Conservation (phyloP, 495 filamentous ascomycete genomes). For the Darksidea phi region DNA sequence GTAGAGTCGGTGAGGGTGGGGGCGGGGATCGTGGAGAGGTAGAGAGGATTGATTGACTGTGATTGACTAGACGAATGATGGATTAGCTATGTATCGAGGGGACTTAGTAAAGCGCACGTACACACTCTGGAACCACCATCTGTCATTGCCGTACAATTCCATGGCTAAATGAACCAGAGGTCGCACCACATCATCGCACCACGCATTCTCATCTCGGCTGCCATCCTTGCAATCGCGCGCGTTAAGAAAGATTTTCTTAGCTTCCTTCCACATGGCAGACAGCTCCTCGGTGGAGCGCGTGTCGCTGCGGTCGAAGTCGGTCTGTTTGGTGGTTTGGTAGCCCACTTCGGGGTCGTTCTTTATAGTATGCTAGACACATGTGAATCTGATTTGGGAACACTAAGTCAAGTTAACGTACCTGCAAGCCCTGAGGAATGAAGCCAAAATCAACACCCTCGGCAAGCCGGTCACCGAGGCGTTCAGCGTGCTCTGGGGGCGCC, state of each 20-base stretch:
- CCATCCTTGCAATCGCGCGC: constrained; percentile 20
- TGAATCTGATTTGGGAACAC: constrained; percentile 13
- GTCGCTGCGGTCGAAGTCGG: constrained; percentile 11
- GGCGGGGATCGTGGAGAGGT: constrained; percentile 18
- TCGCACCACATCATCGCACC: constrained; percentile 21
- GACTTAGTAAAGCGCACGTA: constrained; percentile 10
- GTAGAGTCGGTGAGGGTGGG: neutral
- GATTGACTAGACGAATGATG: constrained; percentile 8
- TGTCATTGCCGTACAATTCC: constrained; percentile 16
- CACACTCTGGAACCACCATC: constrained; percentile 25
- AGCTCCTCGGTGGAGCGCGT: constrained; percentile 17
- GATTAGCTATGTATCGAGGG: constrained; percentile 18
- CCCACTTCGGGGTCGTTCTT: constrained; percentile 16
- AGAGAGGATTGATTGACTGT: constrained; percentile 17
- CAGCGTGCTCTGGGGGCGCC: constrained; percentile 7
- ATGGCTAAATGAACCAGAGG: constrained; percentile 26
- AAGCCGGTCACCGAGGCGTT: constrained; percentile 21
- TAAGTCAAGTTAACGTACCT: constrained; percentile 12
- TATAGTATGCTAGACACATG: constrained; percentile 18
- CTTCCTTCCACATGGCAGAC: constrained; percentile 9
- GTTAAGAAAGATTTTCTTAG: constrained; percentile 25
- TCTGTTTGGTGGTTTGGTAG: constrained; percentile 21
- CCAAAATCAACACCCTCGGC: constrained; percentile 21
- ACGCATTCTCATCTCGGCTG: constrained; percentile 26
- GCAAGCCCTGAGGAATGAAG: constrained; percentile 23